Percentiles rank a stretch among this genome's conserved stretches.
phyloP scores from a whole-genome alignment of 495 filamentous ascomycete species.

The Friedmanniomyces simplex region DNA sequence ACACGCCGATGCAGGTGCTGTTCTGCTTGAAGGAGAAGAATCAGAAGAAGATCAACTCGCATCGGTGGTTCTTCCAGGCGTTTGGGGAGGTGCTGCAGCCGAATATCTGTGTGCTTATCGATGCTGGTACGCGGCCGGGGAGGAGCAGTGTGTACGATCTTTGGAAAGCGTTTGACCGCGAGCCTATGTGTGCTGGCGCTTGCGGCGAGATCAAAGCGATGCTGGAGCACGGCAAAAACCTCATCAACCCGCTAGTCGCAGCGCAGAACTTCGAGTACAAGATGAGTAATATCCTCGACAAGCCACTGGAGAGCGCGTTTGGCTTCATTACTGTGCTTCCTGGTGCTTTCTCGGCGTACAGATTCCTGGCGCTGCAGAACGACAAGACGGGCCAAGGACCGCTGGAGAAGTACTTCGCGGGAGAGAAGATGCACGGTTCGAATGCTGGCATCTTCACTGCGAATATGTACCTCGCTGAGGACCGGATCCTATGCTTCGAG shows the following conservation, averaged over 20 bases:
- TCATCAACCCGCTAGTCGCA: conserved; percentile 88
- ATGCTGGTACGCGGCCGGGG: conserved; percentile 91
- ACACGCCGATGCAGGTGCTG: conserved; percentile 85
- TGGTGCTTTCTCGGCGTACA: conserved; percentile 95
- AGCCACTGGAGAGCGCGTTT: conserved; percentile 93
- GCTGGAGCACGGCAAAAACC: conserved; percentile 75
- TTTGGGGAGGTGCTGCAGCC: conserved; percentile 89
- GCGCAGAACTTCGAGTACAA: conserved; percentile 99
- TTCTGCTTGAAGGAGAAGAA: conserved; percentile 99
- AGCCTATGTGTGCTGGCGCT: conserved; percentile 93
- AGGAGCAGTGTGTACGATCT: conserved; percentile 90
- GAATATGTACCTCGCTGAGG: conserved; percentile 99
- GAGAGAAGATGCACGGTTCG: conserved; percentile 93
- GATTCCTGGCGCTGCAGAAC: conserved; percentile 89
- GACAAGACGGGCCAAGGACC: conserved; percentile 89
- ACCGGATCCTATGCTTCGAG: conserved; percentile 98
- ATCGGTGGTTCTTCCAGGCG: conserved; percentile 98
- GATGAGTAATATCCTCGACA: conserved; percentile 98
- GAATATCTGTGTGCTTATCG: conserved; percentile 92
- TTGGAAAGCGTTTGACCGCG: conserved; percentile 97
- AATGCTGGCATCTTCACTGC: conserved; percentile 97
- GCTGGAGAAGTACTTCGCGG: conserved; percentile 91
- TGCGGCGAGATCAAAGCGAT: conserved; percentile 99
- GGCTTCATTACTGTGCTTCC: conserved; percentile 96
- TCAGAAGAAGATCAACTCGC: conserved; percentile 99